Evolutionary conservation across 495 filamentous ascomycete species (phyloP), one percentile per base, ranked within the genome.

Genomic region (Penicillium chermesinum): DNA sequence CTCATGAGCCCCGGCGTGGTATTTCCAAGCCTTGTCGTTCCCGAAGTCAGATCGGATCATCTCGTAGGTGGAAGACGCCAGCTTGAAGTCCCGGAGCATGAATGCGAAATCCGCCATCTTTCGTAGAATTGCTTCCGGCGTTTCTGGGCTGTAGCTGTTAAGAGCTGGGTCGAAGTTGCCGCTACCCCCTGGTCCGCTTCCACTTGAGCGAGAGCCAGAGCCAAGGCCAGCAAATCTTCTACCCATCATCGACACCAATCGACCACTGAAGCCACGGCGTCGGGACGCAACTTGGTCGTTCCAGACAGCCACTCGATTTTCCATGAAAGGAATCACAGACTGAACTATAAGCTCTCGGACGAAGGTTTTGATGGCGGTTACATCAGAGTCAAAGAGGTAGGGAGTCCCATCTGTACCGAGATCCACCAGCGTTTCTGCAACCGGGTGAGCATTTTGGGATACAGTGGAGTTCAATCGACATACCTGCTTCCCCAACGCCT

Each of bases 251-350:
- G 85, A 91, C 70, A 95, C 85, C 61, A 98, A 89, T 2, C 89
- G 81, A 12, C 93, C 93, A 50, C 84, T 85, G 46, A 98, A 74
- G 25, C 94, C 94, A 44, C 88, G 81, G 35, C 93, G 74, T 38
- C 86, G 75, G 12, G 94, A 95, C n/a, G 89, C 90, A 7, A 97
- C 84, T 67, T 96, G 91, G 58, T 98, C 93, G 61, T 98, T 98
- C 93, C 93, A 98, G 2, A 87, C 78, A 18, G 89, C 83, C 7
- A 91, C 77, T 54, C 84, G 79, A 40, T 89, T 86, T 66, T 98
- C 93, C 94, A 98, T 97, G 45, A 85, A 88, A 0, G 93, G 93
- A 22, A 98, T 77, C 10, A 98, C 77, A 1, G 89, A 95, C 58
- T 96, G 91, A 7, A 85, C 89, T 12, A 93, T 85, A 72, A 98